Base-by-base conservation (phyloP, 2,329 filamentous ascomycete genomes). In the Fusarium tanahbumbuense region DNA sequence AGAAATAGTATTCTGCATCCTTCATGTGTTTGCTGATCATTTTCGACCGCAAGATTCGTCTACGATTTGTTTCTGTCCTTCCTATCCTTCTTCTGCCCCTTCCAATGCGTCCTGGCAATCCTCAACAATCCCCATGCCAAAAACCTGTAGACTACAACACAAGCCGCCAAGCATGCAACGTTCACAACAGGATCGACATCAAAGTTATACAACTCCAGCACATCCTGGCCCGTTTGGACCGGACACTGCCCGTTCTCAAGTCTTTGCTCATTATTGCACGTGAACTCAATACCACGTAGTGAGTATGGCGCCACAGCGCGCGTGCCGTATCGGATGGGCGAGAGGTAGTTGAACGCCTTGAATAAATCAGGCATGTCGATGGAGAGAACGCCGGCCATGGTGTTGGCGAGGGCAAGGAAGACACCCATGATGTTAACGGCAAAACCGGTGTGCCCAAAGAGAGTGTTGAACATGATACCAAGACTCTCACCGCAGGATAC, bases 381-480 rank as follows among this genome's bases (percentile, higher is more conserved):
- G 60, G 88, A 91, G 78, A 94, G 86, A 34, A 93, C 83, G 1
- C 92, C 92, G 0, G 87, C 87, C 85, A 94, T 92, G 74, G 89
- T 86, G 72, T 91, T 90, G 0, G 91, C 89, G 10, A 94, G 86
- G 0, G 88, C 89, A 6, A 94, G 83, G 20, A 94, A 83, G 44
- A 93, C 85, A 1, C 87, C 89, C 68, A 91, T 93, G 59, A 93
- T 80, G 71, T 92, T 93, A 62, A 94, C 88, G 0, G 91, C 91
- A 76, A 94, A 94, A 3, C 92, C 92, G 0, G 91, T 92, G 75
- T 94, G 91, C 10, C 77, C 78, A 76, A 93, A 92, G 11, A 94
- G 80, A 1, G 91, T 93, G 80, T 93, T 93, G 83, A 94, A 94
- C 81, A 93, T 89, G 75, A 94, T 93, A 1, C 92, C 92, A 2